phyloP scores from a whole-genome alignment of 2,329 filamentous ascomycete species.

The Colletotrichum noveboracense region DNA sequence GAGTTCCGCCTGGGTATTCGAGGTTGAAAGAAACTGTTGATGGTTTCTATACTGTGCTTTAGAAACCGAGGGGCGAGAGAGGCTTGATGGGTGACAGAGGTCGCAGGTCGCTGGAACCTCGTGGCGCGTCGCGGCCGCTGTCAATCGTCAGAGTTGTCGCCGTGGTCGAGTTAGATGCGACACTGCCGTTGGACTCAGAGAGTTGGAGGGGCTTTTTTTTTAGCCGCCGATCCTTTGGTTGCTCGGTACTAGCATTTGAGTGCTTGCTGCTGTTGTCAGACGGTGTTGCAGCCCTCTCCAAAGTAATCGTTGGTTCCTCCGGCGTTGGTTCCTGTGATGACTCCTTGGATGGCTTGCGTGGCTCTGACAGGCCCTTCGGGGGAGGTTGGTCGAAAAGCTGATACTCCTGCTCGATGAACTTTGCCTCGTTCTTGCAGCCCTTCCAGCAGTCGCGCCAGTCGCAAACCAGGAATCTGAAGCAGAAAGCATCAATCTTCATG shows the following conservation, averaged over 20 bases:
- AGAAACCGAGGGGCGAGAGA: constrained; percentile 66
- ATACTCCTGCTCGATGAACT: constrained; percentile 75
- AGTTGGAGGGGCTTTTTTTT: constrained; percentile 50
- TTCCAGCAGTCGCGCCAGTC: constrained; percentile 98
- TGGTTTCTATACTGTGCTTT: constrained; percentile 21
- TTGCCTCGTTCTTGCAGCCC: constrained; percentile 89
- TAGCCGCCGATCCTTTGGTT: constrained; percentile 35
- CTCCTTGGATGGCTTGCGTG: constrained; percentile 25
- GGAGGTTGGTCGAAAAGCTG: constrained; percentile 62
- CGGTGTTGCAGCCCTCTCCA: constrained; percentile 51
- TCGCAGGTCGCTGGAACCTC: constrained; percentile 49
- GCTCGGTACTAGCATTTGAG: constrained; percentile 36
- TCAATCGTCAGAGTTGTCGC: constrained; percentile 53
- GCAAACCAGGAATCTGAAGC: constrained; percentile 93
- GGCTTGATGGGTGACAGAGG: constrained; percentile 71
- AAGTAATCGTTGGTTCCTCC: constrained; percentile 27
- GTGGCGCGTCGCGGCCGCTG: constrained; percentile 42
- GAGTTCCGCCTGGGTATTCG: constrained; percentile 21
- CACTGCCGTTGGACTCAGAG: constrained; percentile 48
- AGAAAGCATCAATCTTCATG: constrained; percentile 94
- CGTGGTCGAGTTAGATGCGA: constrained; percentile 47
- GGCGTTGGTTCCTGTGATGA: constrained; percentile 12
- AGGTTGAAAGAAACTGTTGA: constrained; percentile 22
- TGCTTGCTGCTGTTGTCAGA: constrained; percentile 70
- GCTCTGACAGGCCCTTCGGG: constrained; percentile 52